Base-by-base conservation (phyloP, 2,329 filamentous ascomycete species). In the Aspergillus ruber region DNA sequence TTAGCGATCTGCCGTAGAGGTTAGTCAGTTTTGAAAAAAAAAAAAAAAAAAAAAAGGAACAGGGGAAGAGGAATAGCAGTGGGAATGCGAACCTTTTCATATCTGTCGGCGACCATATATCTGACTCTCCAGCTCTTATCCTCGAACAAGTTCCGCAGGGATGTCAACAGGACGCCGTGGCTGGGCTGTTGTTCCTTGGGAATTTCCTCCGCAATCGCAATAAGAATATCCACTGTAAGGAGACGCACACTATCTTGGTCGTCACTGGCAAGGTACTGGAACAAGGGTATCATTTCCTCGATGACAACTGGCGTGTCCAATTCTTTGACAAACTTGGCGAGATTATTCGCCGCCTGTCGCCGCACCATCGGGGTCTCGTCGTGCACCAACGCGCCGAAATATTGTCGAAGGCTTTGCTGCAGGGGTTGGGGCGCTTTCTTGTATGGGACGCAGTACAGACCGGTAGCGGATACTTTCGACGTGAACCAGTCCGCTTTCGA, bases 401-500 rank as follows among this genome's bases (percentile, higher is more conserved):
- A 89, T 71, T 91, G 85, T 64, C 93, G 83, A 50, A 98, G 84
- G 60, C 85, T 85, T 74, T 95, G 89, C 74, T 98, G 93, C 57
- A 90, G 83, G n/a, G 84, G 79, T 44, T 85, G 80, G 47, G 89
- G 86, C 50, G 93, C 89, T 77, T 94, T 95, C 63, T 84, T 86
- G 77, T 98, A 98, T 56, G 93, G 91, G 43, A 84, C 82, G 67
- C 88, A 93, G 76, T 91, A 98, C 54, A 98, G 85, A 54, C 93
- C 93, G 56, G 91, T 95, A 53, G 91, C 93, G 27, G 93, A 98
- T 56, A 98, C 93, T 76, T 97, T 98, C 56, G 93, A 97, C 49
- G 93, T 98, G 73, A 98, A 98, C 93, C 93, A 98, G 74, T 98
- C 93, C 73, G 93, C 93, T 80, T 97, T 98, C 56, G 93, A 94